These are phyloP conservation scores for Fagopyrum homotropicum DNA, from an alignment of 148 eudicot species.

Conservation along the genomic window DNA sequence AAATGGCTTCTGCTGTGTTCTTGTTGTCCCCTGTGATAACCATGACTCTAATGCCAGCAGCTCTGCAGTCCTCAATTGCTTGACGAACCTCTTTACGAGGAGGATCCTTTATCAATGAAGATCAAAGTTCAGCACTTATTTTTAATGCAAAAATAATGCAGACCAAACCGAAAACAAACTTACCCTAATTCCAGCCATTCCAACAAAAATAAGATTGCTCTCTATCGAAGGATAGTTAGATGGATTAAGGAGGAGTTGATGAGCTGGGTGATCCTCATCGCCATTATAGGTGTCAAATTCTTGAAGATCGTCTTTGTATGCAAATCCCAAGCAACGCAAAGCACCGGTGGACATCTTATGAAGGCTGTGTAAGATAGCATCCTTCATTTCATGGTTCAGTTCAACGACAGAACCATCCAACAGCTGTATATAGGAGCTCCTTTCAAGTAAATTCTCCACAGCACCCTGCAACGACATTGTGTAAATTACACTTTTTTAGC, in stretches of 20 bases:
- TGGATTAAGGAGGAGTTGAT: slow-evolving; percentile 60
- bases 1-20: slow-evolving; percentile 60
- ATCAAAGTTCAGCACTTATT: neutral
- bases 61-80: slow-evolving; percentile 57
- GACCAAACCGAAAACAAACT: slow-evolving; percentile 19
- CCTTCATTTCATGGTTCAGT: slow-evolving; percentile 40
- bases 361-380: slow-evolving; percentile 48
- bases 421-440: slow-evolving; percentile 69
- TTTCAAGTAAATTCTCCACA: slow-evolving; percentile 70
- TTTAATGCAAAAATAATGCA: neutral
- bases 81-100: slow-evolving; percentile 56
- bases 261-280: slow-evolving; percentile 82
- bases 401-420: slow-evolving; percentile 58
- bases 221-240: slow-evolving; percentile 63
- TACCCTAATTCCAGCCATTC: slow-evolving; percentile 78
- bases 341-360: slow-evolving; percentile 70
- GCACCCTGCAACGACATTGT: slow-evolving; percentile 57
- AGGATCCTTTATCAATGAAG: slow-evolving; percentile 35
- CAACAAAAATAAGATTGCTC: slow-evolving; percentile 68
- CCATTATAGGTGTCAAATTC: slow-evolving; percentile 67
- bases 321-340: slow-evolving; percentile 79
- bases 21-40: slow-evolving; percentile 62
- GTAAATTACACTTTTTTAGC: neutral
- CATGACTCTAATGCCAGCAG: slow-evolving; percentile 61
- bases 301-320: slow-evolving; percentile 61